Conservation (phyloP, 345 rosid genomes). For the Linum usitatissimum region DNA sequence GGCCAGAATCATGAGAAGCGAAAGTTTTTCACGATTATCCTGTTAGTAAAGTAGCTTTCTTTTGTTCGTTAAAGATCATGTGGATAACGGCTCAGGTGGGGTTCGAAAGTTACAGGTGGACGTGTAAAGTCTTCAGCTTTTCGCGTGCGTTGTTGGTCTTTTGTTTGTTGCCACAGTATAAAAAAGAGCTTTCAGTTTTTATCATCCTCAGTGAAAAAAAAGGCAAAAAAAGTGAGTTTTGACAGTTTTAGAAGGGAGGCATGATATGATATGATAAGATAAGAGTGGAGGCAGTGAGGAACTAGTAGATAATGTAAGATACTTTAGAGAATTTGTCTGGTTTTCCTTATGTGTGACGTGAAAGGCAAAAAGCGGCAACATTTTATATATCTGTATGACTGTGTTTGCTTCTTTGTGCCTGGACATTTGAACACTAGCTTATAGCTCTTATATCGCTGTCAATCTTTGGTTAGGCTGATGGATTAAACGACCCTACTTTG, state of each 20-base stretch:
- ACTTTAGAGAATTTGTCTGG: background rate
- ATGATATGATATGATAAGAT: background rate
- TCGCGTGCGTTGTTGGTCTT: background rate
- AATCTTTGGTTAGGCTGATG: background rate
- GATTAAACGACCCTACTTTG: background rate
- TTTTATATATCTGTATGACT: background rate
- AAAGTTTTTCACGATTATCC: no score
- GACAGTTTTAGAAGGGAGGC: background rate
- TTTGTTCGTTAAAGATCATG: no score
- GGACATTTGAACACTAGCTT: background rate
- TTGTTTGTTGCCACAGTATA: background rate
- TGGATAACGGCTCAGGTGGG: no score
- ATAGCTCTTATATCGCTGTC: background rate
- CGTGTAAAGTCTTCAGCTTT: no score
- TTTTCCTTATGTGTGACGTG: no score
- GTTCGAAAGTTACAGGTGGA: no score
- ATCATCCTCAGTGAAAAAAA: background rate
- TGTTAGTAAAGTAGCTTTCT: no score
- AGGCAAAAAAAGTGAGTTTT: background rate
- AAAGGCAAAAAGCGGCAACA: no score
- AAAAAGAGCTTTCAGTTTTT: background rate
- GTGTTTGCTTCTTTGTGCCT: background rate
- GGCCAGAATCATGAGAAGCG: no score
- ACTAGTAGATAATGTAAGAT: background rate
- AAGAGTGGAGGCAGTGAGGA: background rate